A percentile compares a stretch with the other conserved stretches of the same genome.
Evolutionary conservation across 306 rosid species (phyloP).

Genomic region (Erythrophleum fordii): DNA sequence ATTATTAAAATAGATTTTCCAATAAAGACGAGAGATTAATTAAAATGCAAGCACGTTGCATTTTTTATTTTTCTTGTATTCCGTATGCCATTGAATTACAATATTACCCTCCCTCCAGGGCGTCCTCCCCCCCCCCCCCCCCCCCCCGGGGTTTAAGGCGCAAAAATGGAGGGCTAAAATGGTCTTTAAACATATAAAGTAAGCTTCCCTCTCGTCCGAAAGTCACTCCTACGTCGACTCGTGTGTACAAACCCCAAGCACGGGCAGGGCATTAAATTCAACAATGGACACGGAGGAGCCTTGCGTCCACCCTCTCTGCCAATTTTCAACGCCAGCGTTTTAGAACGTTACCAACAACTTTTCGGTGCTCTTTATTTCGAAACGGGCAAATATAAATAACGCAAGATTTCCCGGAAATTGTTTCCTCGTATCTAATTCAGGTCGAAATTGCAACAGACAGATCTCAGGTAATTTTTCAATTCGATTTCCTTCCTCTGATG

Average conservation of each 20-base stretch:
- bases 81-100: not conserved
- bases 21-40: no score
- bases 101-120: not conserved
- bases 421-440: not conserved
- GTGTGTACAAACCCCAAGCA: not conserved
- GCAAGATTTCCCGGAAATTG: not conserved
- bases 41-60: no score
- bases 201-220: not conserved
- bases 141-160: no score
- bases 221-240: not conserved
- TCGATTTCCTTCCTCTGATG: not conserved
- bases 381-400: not conserved
- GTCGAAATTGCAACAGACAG: not conserved
- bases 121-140: no score
- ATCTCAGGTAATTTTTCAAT: slow-evolving; percentile 3
- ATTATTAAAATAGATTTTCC: no score
- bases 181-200: not conserved
- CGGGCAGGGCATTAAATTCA: not conserved
- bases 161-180: slow-evolving; percentile 18
- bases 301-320: not conserved
- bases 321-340: slow-evolving; percentile 35
- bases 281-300: not conserved
- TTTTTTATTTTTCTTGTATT: no score
- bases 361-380: not conserved
- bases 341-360: not conserved